Base-by-base conservation (phyloP, 1,284 basidiomycete species). In the Hypsizygus ulmarius region DNA sequence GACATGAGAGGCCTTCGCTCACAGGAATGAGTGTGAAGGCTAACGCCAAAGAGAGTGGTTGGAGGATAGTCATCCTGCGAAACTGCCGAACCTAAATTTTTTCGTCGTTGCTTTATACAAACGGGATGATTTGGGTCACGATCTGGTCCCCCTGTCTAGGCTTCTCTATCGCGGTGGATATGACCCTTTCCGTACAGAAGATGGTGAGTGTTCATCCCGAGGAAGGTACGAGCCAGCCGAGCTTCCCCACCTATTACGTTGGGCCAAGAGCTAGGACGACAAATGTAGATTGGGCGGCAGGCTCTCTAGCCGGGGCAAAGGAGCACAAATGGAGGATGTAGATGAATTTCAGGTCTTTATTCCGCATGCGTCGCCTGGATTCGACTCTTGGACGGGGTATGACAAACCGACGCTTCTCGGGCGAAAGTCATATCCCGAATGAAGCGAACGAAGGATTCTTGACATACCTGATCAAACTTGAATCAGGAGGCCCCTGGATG, bases 11-110 rank as follows among this genome's bases (percentile, higher is more conserved):
- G 28, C 35, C 15, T 39, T 27, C 25, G 56, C 69, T 48, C 56
- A 73, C 72, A 63, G 64, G 63, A 64, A 65, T 51, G 59, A 65
- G 51, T 50, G 65, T 54, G 33, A 67, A 48, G 53, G 62, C 65
- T 50, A 69, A 50, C 43, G 65, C 63, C 58, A 67, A 43, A 43
- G 58, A 59, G 43, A 68, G 56, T 45, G 59, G 57, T 48, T 55
- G 62, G 21, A 62, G 53, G 53, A 59, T 47, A 52, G 58, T 43
- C 66, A 67, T 68, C 45, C 52, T 54, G 41, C 39, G 44, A 50
- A 44, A 47, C 46, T 45, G 38, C 15, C 44, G 10, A 19, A 32
- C 40, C 35, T 34, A 30, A 21, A 49, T 32, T 46, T 50, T 42
- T 36, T 12, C 36, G 14, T 16, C 28, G 40, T 37, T 49, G 38